Base-by-base conservation (phyloP, 441 rosid species). In the Populus hybrid region DNA sequence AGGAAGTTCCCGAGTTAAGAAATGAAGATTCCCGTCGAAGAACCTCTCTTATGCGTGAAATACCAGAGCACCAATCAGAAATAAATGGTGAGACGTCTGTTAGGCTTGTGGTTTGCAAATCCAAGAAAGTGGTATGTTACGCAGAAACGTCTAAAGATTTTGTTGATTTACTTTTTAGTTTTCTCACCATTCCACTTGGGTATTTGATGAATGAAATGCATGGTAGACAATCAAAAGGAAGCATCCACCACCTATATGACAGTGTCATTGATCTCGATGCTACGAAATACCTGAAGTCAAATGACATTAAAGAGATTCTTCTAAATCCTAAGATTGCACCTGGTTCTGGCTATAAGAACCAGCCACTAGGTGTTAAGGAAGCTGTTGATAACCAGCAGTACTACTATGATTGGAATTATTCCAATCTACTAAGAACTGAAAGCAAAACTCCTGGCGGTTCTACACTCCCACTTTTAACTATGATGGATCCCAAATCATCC, bases 151-250 rank as follows among this genome's bases (percentile, higher is more conserved):
- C 42, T 8, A 73, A 81, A 46, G 82, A 79, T 30, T 81, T 77
- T 70, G 80, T 80, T 70, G 50, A 78, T 76, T 66, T 83, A 18
- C 73, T 85, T 35, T 79, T 80, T 24, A 80, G 86, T n/a, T 80
- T 85, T 79, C 86, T 83, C 10, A 63, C 79, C 24, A 9, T 79
- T 68, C 88, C 86, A 21, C 81, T 81, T 6, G 85, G 82, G 12
- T 35, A 65, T 23, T 14, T 75, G 26, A 34, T 32, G 2, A 80
- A 80, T 54, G 30, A 76, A 80, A 78, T 69, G 75, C 26, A 38
- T 0, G 36, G 64, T 3, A 16, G 30, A 75, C 9, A 1, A 54
- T 50, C 69, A 12, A 71, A 36, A 70, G 78, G 79, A 42, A 54
- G 79, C 73, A n/a, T 81, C 35, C 10, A 23, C 73, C 78, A 75